Conservation (phyloP, 805 yeast genomes). For the Saccharomycopsis schoenii region DNA sequence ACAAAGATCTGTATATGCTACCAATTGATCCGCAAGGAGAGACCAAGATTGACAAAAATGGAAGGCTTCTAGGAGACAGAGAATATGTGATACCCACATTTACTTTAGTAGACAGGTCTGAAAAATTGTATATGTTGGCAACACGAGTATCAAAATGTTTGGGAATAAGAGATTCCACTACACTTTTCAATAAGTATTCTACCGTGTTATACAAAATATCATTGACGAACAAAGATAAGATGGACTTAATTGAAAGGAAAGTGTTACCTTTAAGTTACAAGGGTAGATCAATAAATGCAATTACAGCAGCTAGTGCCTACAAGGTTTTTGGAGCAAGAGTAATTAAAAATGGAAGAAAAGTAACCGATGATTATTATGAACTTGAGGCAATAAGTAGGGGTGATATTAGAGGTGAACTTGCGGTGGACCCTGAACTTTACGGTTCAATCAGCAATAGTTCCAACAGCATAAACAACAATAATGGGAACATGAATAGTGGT, state of each 20-base stretch:
- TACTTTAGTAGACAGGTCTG: slow-evolving; percentile 48
- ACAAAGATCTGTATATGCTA: slow-evolving; percentile 68
- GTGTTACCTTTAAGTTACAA: slow-evolving; percentile 83
- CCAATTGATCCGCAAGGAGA: slow-evolving; percentile 57
- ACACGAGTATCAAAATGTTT: slow-evolving; percentile 94
- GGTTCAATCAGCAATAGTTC: background rate
- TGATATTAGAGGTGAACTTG: slow-evolving; percentile 9
- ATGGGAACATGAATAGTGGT: background rate
- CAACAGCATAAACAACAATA: background rate
- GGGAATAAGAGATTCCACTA: slow-evolving; percentile 76
- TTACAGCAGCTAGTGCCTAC: slow-evolving; percentile 81
- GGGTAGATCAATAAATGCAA: slow-evolving; percentile 81
- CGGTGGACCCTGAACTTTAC: background rate
- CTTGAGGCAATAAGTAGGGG: slow-evolving; percentile 16
- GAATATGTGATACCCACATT: slow-evolving; percentile 61
- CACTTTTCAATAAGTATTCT: slow-evolving; percentile 66
- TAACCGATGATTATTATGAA: slow-evolving; percentile 69
- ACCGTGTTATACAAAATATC: slow-evolving; percentile 63
- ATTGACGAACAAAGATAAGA: slow-evolving; percentile 67
- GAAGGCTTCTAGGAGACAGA: slow-evolving; percentile 52
- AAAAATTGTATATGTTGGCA: slow-evolving; percentile 73
- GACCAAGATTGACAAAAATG: slow-evolving; percentile 47
- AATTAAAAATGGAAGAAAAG: slow-evolving; percentile 67
- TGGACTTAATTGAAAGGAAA: slow-evolving; percentile 70
- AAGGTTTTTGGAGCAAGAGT: slow-evolving; percentile 88